Conservation (phyloP, 148 eudicot species). For the Cornus kousa region DNA sequence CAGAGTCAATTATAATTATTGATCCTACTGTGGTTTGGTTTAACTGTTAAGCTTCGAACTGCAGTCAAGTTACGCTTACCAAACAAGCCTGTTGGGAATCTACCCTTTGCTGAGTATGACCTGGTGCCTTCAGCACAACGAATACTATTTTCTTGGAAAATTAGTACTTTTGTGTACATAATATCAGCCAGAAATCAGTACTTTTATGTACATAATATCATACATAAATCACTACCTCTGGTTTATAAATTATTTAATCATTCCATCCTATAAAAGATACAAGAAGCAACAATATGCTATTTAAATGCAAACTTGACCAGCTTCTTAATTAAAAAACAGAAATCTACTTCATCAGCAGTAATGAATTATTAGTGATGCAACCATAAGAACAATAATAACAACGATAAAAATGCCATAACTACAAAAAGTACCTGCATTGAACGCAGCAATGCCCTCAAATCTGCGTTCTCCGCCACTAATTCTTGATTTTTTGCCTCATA, state of each 20-base stretch:
- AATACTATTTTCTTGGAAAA: neutral
- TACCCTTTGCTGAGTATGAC: neutral
- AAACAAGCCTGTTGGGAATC: neutral
- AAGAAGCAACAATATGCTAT: neutral
- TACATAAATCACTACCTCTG: neutral
- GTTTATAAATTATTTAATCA: neutral
- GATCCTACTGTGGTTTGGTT: neutral
- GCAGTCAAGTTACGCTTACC: neutral
- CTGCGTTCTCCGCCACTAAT: conserved; percentile 86
- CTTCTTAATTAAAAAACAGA: conserved; percentile 1
- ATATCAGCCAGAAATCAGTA: too few relatives aligned
- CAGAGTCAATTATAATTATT: neutral
- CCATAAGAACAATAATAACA: neutral
- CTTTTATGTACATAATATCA: neutral
- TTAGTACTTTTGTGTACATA: neutral
- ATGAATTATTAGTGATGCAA: neutral
- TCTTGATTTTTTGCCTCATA: conserved; percentile 98
- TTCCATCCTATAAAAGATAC: neutral
- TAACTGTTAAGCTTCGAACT: neutral
- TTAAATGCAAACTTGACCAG: neutral
- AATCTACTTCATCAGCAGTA: neutral
- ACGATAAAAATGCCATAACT: neutral
- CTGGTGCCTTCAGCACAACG: neutral
- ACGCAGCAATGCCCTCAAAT: conserved; percentile 86
- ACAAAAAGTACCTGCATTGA: conserved; percentile 72